Base-by-base conservation (phyloP, 2,329 filamentous ascomycete species). In the Xenoacremonium recifei region DNA sequence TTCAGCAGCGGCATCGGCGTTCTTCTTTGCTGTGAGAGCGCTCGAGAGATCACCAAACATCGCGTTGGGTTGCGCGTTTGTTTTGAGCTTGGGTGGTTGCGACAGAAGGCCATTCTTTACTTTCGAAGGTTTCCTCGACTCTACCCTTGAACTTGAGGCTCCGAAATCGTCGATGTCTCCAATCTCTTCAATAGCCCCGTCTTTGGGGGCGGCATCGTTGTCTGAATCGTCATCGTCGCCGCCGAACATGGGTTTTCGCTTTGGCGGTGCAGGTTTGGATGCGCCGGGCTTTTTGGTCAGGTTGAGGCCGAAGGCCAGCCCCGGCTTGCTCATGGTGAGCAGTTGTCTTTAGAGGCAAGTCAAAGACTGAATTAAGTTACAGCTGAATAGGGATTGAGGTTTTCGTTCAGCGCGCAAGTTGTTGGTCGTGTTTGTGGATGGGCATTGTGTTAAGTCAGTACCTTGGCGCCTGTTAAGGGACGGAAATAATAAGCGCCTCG, bases 1-100 rank as follows among this genome's bases (percentile, higher is more conserved):
- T 45, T 80, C 75, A 47, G 82, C 73, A 3, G 86, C 87, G 13
- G 80, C 79, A 49, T 82, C 73, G 27, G 80, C 77, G 53, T 85
- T 75, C 53, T 78, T 81, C 39, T 79, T 77, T 19, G 85, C 80
- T 21, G 80, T 71, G 21, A 84, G 71, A 2, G 79, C 69, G 54
- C 80, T 79, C 3, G 86, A 87, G 2, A 89, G 74, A 57, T 90
- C 85, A 25, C 77, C 77, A 53, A 80, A 84, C 59, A 75, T 69
- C 37, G 67, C 66, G 40, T 65, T 70, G 11, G 61, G 53, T 40
- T 61, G 58, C 4, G 63, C 61, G 45, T 75, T 77, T 20, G 64
- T 53, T 42, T 73, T 75, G 35, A 70, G 58, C 55, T 69, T 66
- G 42, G 76, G 67, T 34, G 71, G 63, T 52, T 68, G 63, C 3